Evolutionary conservation across 106 monocot species (phyloP).

Genomic region (Xerophyta viscosa): DNA sequence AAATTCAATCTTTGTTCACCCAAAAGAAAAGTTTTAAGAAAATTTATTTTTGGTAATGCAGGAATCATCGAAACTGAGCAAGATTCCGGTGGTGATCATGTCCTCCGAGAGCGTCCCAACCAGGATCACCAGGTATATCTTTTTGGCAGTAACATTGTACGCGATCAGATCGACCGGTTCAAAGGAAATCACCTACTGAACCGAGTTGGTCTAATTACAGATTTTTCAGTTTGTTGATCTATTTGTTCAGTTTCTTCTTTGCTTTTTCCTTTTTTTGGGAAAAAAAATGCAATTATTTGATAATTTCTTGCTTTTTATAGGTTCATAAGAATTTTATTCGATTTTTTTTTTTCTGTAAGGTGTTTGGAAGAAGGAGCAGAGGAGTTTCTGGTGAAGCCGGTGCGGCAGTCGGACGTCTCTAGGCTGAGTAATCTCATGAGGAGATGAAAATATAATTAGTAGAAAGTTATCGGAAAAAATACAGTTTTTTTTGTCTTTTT

Average conservation of each 20-base stretch:
- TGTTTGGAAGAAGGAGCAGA: conserved; percentile 69
- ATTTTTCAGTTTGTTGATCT: no score
- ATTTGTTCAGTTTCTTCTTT: no score
- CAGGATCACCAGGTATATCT: conserved; percentile 52
- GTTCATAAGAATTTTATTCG: neutral
- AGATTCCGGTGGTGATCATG: conserved; percentile 81
- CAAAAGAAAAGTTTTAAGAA: neutral
- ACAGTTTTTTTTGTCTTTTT: no score
- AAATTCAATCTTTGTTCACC: neutral
- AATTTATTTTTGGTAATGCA: conserved; percentile 8
- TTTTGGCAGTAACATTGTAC: no score
- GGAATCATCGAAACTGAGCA: conserved; percentile 51
- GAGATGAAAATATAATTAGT: no score
- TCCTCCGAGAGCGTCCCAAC: conserved; percentile 71
- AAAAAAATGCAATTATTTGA: no score
- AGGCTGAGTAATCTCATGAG: conserved; percentile 34
- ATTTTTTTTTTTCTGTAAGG: conserved; percentile 15
- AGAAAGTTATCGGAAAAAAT: no score
- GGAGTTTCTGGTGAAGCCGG: conserved; percentile 75
- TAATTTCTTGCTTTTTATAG: neutral
- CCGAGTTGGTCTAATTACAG: no score
- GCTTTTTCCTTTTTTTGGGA: no score
- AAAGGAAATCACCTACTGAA: no score
- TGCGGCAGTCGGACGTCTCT: conserved; percentile 43
- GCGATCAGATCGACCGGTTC: no score